phyloP scores from a whole-genome alignment of 805 yeast genomes.

The Ogataea sp. region DNA sequence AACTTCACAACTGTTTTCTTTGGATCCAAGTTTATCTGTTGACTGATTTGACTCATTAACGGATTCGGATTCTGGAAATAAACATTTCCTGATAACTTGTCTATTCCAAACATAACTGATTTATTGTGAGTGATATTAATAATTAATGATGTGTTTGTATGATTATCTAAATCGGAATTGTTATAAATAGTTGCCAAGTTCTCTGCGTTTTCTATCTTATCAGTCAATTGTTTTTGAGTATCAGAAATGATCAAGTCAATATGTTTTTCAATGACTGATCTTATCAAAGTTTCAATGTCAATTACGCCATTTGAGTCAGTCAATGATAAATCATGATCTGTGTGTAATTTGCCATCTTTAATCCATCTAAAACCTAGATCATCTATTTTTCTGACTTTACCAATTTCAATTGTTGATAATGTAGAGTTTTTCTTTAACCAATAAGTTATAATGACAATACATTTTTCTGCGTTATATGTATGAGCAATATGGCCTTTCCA shows the following conservation, averaged over 20 bases:
- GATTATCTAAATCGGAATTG: constrained; percentile 5
- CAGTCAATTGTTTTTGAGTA: constrained; percentile 23
- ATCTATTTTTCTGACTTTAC: constrained; percentile 36
- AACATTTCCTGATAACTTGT: constrained; percentile 30
- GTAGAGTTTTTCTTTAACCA: constrained; percentile 51
- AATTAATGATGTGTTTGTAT: constrained; percentile 17
- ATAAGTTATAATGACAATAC: constrained; percentile 49
- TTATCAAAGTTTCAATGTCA: constrained; percentile 30
- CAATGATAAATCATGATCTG: constrained; percentile 20
- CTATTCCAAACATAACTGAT: constrained; percentile 22
- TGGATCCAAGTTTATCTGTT: constrained; percentile 22
- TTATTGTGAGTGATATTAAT: constrained; percentile 21
- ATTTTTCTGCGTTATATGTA: constrained; percentile 44
- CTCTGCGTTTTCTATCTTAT: constrained; percentile 20
- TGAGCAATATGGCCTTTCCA: constrained; percentile 60
- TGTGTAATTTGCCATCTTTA: constrained; percentile 36
- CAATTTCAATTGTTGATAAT: constrained; percentile 53
- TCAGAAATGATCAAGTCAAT: constrained; percentile 25
- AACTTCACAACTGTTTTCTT: constrained; percentile 24
- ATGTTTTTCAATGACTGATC: constrained; percentile 32
- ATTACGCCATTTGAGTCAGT: constrained; percentile 21
- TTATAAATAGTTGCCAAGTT: constrained; percentile 19
- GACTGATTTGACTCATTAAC: constrained; percentile 24
- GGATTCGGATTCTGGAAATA: constrained; percentile 39
- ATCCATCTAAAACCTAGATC: constrained; percentile 54